Conservation (phyloP, 2,329 filamentous ascomycete species). For the Alternaria sp. region DNA sequence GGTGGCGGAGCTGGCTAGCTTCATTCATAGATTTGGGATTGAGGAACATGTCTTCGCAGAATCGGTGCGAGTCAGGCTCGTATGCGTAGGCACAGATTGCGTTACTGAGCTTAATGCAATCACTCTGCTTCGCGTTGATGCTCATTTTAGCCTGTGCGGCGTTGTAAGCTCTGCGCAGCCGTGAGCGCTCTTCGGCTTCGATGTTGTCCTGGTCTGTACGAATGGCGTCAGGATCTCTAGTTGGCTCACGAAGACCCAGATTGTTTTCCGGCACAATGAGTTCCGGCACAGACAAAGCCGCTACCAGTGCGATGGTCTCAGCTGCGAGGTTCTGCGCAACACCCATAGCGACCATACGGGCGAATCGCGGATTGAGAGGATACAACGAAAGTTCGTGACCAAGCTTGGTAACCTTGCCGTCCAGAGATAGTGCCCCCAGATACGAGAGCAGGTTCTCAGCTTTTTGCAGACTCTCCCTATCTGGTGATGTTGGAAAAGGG, state of each 20-base stretch:
- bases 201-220: slow-evolving; percentile 72
- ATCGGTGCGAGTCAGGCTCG: slow-evolving; percentile 64
- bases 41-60: slow-evolving; percentile 86
- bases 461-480: slow-evolving; percentile 76
- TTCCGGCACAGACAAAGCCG: slow-evolving; percentile 86
- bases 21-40: slow-evolving; percentile 88
- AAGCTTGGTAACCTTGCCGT: slow-evolving; percentile 78
- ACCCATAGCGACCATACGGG: slow-evolving; percentile 90
- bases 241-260: slow-evolving; percentile 67
- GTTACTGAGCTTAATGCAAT: slow-evolving; percentile 89
- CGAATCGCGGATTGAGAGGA: slow-evolving; percentile 88
- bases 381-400: slow-evolving; percentile 88
- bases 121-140: slow-evolving; percentile 78
- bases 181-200: slow-evolving; percentile 74
- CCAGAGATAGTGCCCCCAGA: slow-evolving; percentile 77
- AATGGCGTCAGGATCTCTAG: slow-evolving; percentile 55
- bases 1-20: slow-evolving; percentile 80
- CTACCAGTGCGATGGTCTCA: slow-evolving; percentile 88
- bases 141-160: slow-evolving; percentile 80
- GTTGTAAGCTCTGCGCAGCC: slow-evolving; percentile 71
- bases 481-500: slow-evolving; percentile 92
- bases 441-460: slow-evolving; percentile 89
- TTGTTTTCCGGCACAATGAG: slow-evolving; percentile 86
- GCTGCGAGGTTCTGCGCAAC: slow-evolving; percentile 82
- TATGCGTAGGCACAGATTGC: slow-evolving; percentile 82